Conservation (phyloP, 2,329 filamentous ascomycete species). For the Alternaria rosae region DNA sequence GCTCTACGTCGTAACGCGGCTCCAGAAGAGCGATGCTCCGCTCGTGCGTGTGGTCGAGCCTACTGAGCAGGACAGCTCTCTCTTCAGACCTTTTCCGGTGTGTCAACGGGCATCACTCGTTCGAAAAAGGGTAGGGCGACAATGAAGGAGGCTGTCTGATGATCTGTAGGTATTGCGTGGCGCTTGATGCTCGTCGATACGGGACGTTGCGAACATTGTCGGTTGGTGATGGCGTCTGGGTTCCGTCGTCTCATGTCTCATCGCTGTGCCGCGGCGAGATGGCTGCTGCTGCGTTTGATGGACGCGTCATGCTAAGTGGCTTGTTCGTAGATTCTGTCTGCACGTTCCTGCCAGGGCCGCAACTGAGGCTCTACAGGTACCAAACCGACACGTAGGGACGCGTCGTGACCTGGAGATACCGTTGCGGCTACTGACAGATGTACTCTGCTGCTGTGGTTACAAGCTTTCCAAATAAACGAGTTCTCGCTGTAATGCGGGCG, state of each 20-base stretch:
- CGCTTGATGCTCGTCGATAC: background rate
- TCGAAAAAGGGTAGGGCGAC: conserved; percentile 4
- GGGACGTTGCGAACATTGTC: conserved; percentile 18
- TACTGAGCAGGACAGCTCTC: background rate
- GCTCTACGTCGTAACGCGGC: background rate
- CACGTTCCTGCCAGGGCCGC: conserved; percentile 15
- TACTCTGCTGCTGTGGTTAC: conserved; percentile 5
- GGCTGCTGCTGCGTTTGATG: conserved; percentile 18
- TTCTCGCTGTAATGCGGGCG: background rate
- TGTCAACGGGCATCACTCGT: conserved; percentile 12
- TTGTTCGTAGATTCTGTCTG: conserved; percentile 17
- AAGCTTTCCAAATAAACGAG: conserved; percentile 16
- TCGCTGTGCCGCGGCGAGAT: conserved; percentile 23
- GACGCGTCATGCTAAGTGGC: conserved; percentile 20
- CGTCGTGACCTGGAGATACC: conserved; percentile 23
- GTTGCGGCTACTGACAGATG: conserved; percentile 20
- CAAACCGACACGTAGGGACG: conserved; percentile 24
- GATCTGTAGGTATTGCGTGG: conserved; percentile 11
- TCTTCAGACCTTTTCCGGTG: background rate
- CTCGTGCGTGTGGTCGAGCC: background rate
- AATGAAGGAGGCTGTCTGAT: conserved; percentile 20
- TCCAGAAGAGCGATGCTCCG: background rate
- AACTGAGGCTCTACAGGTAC: conserved; percentile 25
- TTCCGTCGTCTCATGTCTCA: conserved; percentile 17
- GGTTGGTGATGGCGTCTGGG: conserved; percentile 11